Conservation (phyloP, 257 asterid genomes). For the Schizonepeta tenuifolia region DNA sequence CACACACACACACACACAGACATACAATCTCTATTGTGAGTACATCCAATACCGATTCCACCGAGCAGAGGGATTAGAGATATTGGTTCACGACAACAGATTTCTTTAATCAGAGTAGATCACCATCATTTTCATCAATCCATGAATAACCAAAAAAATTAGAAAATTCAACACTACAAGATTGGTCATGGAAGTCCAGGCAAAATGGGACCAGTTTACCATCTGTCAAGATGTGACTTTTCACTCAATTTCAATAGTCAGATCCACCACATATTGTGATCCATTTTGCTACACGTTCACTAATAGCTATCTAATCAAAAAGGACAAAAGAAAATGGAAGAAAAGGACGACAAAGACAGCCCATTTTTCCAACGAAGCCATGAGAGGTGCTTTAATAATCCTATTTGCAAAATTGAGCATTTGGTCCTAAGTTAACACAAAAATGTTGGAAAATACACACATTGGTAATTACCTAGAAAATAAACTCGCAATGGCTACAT, state of each 20-base stretch:
- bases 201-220: conserved; percentile 10
- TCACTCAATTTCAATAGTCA: background rate
- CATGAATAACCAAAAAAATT: background rate
- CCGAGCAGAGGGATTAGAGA: background rate
- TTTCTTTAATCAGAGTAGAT: background rate
- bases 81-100: conserved; percentile 8
- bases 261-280: conserved; percentile 8
- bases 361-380: background rate
- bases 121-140: conserved; percentile 1
- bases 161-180: background rate
- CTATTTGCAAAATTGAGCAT: conserved; percentile 5
- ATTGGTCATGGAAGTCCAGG: background rate
- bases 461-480: background rate
- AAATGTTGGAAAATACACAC: background rate
- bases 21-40: background rate
- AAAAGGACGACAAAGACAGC: background rate
- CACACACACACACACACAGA: background rate
- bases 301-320: background rate
- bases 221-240: conserved; percentile 7
- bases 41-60: background rate
- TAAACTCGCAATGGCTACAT: background rate
- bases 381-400: conserved; percentile 18
- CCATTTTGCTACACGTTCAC: background rate
- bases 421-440: background rate
- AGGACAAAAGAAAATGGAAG: background rate